phyloP scores from a whole-genome alignment of 768 basidiomycete species.

The Lentinula sp. region DNA sequence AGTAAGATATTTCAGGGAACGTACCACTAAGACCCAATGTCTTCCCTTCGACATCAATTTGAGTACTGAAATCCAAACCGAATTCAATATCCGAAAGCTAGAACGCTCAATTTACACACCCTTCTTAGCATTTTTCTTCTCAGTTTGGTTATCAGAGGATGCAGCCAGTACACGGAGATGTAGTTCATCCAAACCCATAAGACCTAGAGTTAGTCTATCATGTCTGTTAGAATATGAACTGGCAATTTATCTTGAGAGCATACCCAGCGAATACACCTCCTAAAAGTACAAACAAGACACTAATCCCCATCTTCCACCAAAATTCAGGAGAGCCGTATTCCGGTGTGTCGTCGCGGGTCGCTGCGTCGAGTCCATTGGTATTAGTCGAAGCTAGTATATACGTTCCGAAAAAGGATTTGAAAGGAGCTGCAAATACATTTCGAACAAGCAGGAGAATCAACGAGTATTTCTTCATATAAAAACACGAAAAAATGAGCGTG shows the following conservation, averaged over 20 bases:
- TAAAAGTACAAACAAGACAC: constrained; percentile 62
- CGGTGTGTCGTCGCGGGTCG: neutral
- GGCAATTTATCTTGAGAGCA: neutral
- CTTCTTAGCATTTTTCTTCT: constrained; percentile 65
- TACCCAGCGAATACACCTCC: constrained; percentile 95
- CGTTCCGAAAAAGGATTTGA: neutral
- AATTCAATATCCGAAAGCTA: neutral
- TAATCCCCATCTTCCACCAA: constrained; percentile 66
- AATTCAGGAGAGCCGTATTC: constrained; percentile 52
- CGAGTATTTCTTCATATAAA: neutral
- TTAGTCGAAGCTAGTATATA: neutral
- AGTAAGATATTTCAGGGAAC: constrained; percentile 13
- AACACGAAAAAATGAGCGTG: neutral
- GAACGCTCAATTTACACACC: constrained; percentile 31
- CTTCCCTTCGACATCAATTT: constrained; percentile 57
- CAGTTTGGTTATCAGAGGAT: constrained; percentile 68
- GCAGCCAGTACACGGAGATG: constrained; percentile 81
- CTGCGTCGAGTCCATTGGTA: neutral
- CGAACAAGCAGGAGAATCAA: neutral
- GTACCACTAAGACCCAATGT: constrained; percentile 92
- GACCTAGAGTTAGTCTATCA: constrained; percentile 74
- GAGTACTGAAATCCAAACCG: constrained; percentile 31
- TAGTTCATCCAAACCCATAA: constrained; percentile 92
- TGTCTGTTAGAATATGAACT: neutral
- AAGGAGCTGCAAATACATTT: neutral